A percentile compares a stretch with the other conserved stretches of the same genome.
Conservation (phyloP, 1,284 basidiomycete species). For the Cutaneotrichosporon daszewskae region DNA sequence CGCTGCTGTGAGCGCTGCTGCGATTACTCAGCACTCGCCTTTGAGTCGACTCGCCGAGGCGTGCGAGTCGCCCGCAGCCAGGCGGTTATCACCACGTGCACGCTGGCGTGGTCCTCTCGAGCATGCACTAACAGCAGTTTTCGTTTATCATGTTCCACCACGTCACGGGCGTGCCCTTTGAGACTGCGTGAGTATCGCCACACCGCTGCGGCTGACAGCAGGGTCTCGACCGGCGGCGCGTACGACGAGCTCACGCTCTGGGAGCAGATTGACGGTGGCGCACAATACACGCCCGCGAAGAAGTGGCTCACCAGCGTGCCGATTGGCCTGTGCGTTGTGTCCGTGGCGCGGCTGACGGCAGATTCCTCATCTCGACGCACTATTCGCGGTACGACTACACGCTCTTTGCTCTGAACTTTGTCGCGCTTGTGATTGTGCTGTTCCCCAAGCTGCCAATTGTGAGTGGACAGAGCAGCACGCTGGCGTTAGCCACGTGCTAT, state of each 20-base stretch:
- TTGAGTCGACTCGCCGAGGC: too few relatives aligned
- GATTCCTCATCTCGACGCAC: conserved; percentile 94
- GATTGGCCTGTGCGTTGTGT: conserved; percentile 69
- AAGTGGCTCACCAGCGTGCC: conserved; percentile 95
- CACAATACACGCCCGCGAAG: conserved; percentile 96
- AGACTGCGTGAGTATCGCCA: conserved; percentile 52
- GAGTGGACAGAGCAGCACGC: conserved; percentile 16
- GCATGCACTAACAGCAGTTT: conserved; percentile 54
- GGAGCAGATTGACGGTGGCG: conserved; percentile 99
- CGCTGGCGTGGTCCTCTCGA: too few relatives aligned
- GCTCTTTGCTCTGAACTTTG: conserved; percentile 86
- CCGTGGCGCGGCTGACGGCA: conserved; percentile 39
- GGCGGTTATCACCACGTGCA: too few relatives aligned
- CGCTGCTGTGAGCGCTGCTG: too few relatives aligned
- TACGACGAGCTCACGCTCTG: conserved; percentile 97
- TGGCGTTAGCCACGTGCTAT: too few relatives aligned
- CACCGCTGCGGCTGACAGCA: conserved; percentile 12
- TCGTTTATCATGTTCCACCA: conserved; percentile 99
- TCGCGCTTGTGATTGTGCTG: conserved; percentile 71
- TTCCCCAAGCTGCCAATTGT: conserved; percentile 85
- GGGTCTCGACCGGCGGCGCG: conserved; percentile 66
- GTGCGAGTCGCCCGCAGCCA: too few relatives aligned
- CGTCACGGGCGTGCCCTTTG: conserved; percentile 95
- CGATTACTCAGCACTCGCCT: too few relatives aligned
- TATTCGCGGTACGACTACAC: conserved; percentile 94